These are phyloP conservation scores for Neurospora sp. DNA, from an alignment of 495 filamentous ascomycete genomes.

Conservation along the genomic window DNA sequence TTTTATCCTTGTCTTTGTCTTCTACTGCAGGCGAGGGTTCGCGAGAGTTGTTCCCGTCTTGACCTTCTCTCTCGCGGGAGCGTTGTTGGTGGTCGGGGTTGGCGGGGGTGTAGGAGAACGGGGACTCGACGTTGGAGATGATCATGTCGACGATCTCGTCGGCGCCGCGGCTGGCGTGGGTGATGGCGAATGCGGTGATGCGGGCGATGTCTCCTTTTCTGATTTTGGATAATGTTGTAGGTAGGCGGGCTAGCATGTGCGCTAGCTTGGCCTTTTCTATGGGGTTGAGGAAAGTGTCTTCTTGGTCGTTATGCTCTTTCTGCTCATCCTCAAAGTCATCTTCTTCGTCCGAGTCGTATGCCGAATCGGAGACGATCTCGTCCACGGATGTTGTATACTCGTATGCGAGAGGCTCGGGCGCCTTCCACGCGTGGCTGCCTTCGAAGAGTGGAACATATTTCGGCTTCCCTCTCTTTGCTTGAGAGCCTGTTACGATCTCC, in stretches of 20 bases:
- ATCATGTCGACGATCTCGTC: slow-evolving; percentile 88
- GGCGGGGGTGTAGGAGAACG: slow-evolving; percentile 55
- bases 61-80: slow-evolving; percentile 29
- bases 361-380: slow-evolving; percentile 70
- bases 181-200: slow-evolving; percentile 81
- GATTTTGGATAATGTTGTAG: slow-evolving; percentile 62
- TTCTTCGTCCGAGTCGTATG: slow-evolving; percentile 82
- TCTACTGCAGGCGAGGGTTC: slow-evolving; percentile 28
- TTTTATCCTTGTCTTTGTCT: slow-evolving; percentile 25
- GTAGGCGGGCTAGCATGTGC: slow-evolving; percentile 69
- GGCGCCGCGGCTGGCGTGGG: slow-evolving; percentile 63
- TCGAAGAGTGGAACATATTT: slow-evolving; percentile 57
- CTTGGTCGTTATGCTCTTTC: slow-evolving; percentile 44
- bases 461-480: slow-evolving; percentile 22
- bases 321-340: slow-evolving; percentile 73
- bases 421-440: slow-evolving; percentile 57
- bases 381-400: slow-evolving; percentile 64
- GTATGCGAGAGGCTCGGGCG: slow-evolving; percentile 60
- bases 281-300: slow-evolving; percentile 69
- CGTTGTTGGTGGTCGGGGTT: slow-evolving; percentile 37
- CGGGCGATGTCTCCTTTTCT: slow-evolving; percentile 80
- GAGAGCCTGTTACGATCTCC: slow-evolving; percentile 60
- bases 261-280: slow-evolving; percentile 75
- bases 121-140: slow-evolving; percentile 65
- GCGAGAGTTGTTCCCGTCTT: slow-evolving; percentile 14